A percentile compares a stretch with the other conserved stretches of the same genome.
Evolutionary conservation across 768 basidiomycete species (phyloP).

Genomic region (Lactarius tabidus): DNA sequence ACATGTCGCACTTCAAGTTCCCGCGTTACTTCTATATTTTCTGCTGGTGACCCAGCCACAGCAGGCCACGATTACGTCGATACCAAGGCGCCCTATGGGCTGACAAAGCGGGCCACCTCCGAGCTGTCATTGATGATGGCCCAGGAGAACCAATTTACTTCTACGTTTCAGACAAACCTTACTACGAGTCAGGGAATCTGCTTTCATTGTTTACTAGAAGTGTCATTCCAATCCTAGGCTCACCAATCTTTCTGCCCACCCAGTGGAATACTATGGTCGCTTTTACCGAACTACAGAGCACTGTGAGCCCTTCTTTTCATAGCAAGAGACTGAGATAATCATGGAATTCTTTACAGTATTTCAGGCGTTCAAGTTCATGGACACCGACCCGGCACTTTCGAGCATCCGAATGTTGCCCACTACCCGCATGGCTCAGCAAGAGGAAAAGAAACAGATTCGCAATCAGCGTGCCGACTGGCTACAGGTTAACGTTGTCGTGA

Average conservation of each 20-base stretch:
- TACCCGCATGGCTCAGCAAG: conserved; percentile 21
- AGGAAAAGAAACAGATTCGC: conserved; percentile 9
- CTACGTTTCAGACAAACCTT: conserved; percentile 17
- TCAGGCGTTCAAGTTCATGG: conserved; percentile 24
- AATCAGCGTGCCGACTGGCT: conserved; percentile 22
- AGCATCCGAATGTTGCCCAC: conserved; percentile 19
- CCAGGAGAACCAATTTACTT: conserved; percentile 12
- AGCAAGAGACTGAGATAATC: background rate
- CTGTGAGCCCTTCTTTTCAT: conserved; percentile 12
- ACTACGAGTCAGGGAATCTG: conserved; percentile 15
- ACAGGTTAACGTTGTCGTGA: conserved; percentile 24
- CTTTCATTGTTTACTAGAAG: background rate
- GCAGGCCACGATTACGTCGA: too few relatives aligned
- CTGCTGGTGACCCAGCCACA: background rate
- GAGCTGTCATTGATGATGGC: background rate
- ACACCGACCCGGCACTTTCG: conserved; percentile 8
- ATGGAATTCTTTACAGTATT: conserved; percentile 13
- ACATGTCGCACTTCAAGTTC: conserved; percentile 4
- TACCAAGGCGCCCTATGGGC: background rate
- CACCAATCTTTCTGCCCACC: conserved; percentile 20
- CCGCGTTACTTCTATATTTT: background rate
- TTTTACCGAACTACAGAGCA: conserved; percentile 24
- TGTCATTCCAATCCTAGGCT: conserved; percentile 8
- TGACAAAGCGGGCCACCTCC: background rate
- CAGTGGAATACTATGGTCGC: conserved; percentile 9